Base-by-base conservation (phyloP, 2,329 filamentous ascomycete species). In the Albophoma yamanashiensis region DNA sequence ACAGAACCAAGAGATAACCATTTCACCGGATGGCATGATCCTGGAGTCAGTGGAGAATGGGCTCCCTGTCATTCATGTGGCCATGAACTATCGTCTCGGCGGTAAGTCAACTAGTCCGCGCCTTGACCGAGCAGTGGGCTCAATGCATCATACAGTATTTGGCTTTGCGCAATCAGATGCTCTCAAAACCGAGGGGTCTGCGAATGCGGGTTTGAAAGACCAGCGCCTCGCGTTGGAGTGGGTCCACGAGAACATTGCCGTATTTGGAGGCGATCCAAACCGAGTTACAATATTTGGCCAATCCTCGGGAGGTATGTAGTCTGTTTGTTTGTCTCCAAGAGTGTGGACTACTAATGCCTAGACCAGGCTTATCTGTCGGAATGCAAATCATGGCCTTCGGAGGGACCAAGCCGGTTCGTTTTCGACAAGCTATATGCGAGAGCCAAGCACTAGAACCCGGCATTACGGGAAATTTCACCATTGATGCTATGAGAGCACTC, bases 201-300 rank as follows among this genome's bases (percentile, higher is more conserved):
- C 65, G 55, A 84, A 84, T 61, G 65, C 80, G 2, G 82, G 80
- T 1, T 67, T 84, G 7, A 72, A 77, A 6, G 82, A 86, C 64
- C 82, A 85, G 64, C 75, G 82, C 2, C 63, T 76, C 2, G 75
- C 74, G 1, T 65, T 78, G 1, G 67, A 72, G 53, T 78, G 76
- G 76, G 76, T 86, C 0, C 78, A 81, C 3, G 82, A 85, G 61
- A 86, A 88, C 64, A 86, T 89, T 60, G 78, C 74, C 0, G 73
- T 78, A 0, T 89, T 89, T 67, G 87, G 86, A 3, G 87, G 87
- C 2, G 84, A 89, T 65, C 82, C 85, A 0, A 70, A 74, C 2
- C 83, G 82, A 62, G 82, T 88, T 9, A 87, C 84, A 0, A 80
- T 67, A 5, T 67, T 67, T 60, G 66, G 66, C 1, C 66, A 67